Conservation (phyloP, 2,329 filamentous ascomycete species). For the Emmonsiellopsis sp. region DNA sequence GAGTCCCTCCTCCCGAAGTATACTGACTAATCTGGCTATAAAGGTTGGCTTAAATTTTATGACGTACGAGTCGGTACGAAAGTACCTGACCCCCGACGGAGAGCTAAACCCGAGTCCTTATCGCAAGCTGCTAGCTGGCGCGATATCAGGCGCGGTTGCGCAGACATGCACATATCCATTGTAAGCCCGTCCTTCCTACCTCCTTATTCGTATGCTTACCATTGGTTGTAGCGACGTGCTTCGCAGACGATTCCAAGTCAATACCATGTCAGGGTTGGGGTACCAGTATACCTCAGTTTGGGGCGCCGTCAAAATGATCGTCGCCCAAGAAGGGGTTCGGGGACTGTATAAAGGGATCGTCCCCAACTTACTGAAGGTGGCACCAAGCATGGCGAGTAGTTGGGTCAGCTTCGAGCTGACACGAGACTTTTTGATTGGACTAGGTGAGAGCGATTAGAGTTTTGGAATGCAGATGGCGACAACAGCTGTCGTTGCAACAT, state of each 20-base stretch:
- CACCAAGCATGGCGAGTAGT: conserved; percentile 95
- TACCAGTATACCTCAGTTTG: conserved; percentile 85
- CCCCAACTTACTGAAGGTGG: conserved; percentile 92
- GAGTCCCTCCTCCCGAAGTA: background rate
- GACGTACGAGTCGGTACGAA: conserved; percentile 85
- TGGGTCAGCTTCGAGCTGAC: conserved; percentile 97
- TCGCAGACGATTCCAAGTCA: conserved; percentile 91
- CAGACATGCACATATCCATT: conserved; percentile 99
- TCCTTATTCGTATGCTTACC: conserved; percentile 7
- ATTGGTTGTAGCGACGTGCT: conserved; percentile 63
- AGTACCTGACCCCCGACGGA: conserved; percentile 77
- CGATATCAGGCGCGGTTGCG: conserved; percentile 89
- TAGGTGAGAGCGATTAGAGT: conserved; percentile 28
- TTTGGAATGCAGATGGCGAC: background rate
- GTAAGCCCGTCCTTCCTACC: conserved; percentile 39
- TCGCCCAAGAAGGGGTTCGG: conserved; percentile 70
- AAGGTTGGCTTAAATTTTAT: conserved; percentile 96
- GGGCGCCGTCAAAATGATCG: conserved; percentile 74
- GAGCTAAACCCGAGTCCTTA: conserved; percentile 70
- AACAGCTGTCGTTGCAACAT: too few species aligned
- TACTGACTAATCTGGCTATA: conserved; percentile 13
- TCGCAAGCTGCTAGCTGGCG: conserved; percentile 80
- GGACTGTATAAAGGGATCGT: conserved; percentile 95
- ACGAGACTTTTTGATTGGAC: conserved; percentile 67
- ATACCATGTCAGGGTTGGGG: conserved; percentile 97